These are phyloP conservation scores for Monosporascus sp. DNA, from an alignment of 2,329 filamentous ascomycete species.

Conservation along the genomic window DNA sequence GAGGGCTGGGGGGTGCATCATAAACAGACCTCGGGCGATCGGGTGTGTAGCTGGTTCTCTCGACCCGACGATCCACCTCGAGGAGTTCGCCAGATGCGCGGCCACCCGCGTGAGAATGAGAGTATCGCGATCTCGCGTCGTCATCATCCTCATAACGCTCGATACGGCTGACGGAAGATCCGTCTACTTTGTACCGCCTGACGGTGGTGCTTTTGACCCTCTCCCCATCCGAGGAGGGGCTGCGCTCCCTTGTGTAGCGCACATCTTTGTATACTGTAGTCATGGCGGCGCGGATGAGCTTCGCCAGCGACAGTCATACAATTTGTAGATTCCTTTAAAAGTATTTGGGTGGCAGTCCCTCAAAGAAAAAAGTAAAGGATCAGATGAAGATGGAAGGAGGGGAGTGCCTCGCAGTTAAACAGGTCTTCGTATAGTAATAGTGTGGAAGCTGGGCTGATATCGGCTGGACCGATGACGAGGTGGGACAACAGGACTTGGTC, in stretches of 20 bases:
- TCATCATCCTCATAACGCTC: constrained; percentile 22
- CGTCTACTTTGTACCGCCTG: constrained; percentile 27
- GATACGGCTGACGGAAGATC: constrained; percentile 14
- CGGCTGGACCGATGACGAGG: not conserved
- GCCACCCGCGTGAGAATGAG: constrained; percentile 17
- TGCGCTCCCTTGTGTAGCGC: constrained; percentile 25
- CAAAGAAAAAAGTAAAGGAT: not conserved
- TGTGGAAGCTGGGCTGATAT: not conserved
- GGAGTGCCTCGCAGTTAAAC: not conserved
- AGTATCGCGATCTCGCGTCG: constrained; percentile 20
- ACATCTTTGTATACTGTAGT: constrained; percentile 25
- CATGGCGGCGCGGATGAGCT: constrained; percentile 12
- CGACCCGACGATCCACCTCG: constrained; percentile 31
- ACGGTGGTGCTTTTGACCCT: constrained; percentile 25
- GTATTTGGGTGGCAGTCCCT: not conserved
- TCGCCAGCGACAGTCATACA: constrained; percentile 15
- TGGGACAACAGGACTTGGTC: no score
- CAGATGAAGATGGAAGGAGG: not conserved
- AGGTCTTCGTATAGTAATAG: not conserved
- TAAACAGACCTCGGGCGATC: constrained; percentile 49
- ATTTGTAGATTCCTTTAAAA: not conserved
- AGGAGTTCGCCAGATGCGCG: constrained; percentile 16
- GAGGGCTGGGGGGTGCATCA: constrained; percentile 28
- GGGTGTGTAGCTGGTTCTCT: constrained; percentile 34
- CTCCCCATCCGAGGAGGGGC: constrained; percentile 22